Evolutionary conservation across 2,329 filamentous ascomycete genomes (phyloP), one percentile per base, ranked within the genome.

Genomic region (Cordyceps militaris): DNA sequence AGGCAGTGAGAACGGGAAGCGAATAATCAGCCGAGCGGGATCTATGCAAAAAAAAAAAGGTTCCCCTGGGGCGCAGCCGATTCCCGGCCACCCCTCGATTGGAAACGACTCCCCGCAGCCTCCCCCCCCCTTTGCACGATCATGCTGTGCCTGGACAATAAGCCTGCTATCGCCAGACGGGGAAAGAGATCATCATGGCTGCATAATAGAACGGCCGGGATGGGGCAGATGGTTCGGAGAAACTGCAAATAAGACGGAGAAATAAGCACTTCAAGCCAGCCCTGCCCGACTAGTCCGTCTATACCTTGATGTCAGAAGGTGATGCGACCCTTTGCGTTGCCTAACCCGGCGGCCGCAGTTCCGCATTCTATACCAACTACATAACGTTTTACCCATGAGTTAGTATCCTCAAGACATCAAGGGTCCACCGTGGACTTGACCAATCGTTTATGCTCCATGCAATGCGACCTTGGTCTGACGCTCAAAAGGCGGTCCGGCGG

Each of bases 391-490:
- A 24, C 4, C 13, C 14, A 34, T 40, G 23, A 14, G 44, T 6
- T 36, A 28, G 9, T 8, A 9, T 11, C 26, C 16, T 38, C 36
- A 30, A 56, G 26, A n/a, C 44, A 49, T 23, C 6, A 5, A 9
- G 36, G 44, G 14, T 28, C 46, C 44, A 43, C 36, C 36, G 3
- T 13, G 44, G 44, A 9, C 9, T 56, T 42, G 53, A 38, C 46
- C 44, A 49, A 56, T 56, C 54, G 54, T 46, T 56, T 43, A 56
- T 50, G 10, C 36, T 49, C 54, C 36, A 49, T 56, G 54, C 54
- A 56, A 56, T 56, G 46, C 46, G 32, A 56, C 54, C 44, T 56
- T 56, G 54, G 46, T 49, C 54, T 56, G 44, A 56, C 54, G 43
- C 36, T 3, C 34, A 14, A 10, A 34, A 7, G 16, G 44, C 46